Conservation (phyloP, 805 yeast genomes). For the Soucietia sequanensis region DNA sequence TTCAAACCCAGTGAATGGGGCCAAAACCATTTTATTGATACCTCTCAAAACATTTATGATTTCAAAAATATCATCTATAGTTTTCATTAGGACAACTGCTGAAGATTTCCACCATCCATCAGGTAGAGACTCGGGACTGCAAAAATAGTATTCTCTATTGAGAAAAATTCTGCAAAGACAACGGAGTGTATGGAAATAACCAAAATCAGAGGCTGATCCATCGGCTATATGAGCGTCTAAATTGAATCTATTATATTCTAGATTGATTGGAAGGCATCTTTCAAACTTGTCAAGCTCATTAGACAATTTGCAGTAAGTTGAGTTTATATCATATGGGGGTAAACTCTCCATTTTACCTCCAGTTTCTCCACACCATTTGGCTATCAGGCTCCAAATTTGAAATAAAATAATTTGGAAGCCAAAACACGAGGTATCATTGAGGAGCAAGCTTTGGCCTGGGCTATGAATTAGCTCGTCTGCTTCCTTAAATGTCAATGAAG, state of each 20-base stretch:
- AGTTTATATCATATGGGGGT: conserved; percentile 27
- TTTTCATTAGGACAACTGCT: conserved; percentile 16
- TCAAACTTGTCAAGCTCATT: conserved; percentile 20
- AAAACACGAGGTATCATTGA: conserved; percentile 18
- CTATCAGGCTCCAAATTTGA: conserved; percentile 37
- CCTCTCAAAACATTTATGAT: conserved; percentile 19
- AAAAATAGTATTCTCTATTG: conserved; percentile 34
- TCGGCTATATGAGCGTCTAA: conserved; percentile 25
- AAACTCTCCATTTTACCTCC: conserved; percentile 26
- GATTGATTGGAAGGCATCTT: conserved; percentile 20
- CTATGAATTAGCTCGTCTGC: conserved; percentile 10
- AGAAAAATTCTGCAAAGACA: conserved; percentile 32
- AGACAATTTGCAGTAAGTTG: conserved; percentile 24
- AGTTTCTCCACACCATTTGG: conserved; percentile 38
- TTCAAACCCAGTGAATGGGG: conserved; percentile 39
- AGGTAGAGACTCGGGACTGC: conserved; percentile 27
- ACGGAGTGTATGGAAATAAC: conserved; percentile 31
- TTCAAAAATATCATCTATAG: conserved; percentile 20
- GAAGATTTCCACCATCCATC: conserved; percentile 26
- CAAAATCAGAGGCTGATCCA: conserved; percentile 30
- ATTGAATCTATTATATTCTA: conserved; percentile 21
- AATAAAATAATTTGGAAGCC: conserved; percentile 30
- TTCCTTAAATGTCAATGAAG: conserved; percentile 13
- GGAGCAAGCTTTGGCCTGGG: too few relatives aligned
- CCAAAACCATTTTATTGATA: conserved; percentile 27